These are phyloP conservation scores for Fusarium armeniacum DNA, from an alignment of 2,329 filamentous ascomycete species.

Conservation along the genomic window DNA sequence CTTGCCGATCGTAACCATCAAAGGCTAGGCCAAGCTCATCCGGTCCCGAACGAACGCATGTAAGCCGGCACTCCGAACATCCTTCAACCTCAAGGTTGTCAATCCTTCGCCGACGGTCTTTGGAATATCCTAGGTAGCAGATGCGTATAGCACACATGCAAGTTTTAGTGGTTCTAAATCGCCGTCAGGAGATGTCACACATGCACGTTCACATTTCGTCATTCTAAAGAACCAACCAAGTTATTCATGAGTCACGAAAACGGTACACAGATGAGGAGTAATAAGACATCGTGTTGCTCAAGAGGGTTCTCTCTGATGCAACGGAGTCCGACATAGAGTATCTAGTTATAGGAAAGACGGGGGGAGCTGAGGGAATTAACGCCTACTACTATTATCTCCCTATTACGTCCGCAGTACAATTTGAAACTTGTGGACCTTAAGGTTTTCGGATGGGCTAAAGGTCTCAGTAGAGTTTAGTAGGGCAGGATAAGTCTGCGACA, in stretches of 20 bases:
- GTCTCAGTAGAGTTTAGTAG: not conserved
- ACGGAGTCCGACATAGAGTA: not conserved
- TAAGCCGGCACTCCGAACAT: not conserved
- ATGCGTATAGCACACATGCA: not conserved
- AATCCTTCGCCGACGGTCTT: constrained; percentile 6
- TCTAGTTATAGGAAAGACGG: not conserved
- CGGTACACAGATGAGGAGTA: not conserved
- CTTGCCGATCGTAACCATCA: not conserved
- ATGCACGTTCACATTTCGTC: not conserved
- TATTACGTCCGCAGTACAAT: not conserved
- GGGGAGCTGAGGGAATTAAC: constrained; percentile 6
- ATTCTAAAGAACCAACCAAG: not conserved
- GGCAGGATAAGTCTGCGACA: not conserved
- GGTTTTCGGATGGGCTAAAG: not conserved
- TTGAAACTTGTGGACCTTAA: not conserved
- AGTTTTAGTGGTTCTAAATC: not conserved
- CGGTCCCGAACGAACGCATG: not conserved
- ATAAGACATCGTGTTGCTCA: not conserved
- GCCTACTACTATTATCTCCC: not conserved
- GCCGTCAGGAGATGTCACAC: not conserved
- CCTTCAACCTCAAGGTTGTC: constrained; percentile 1
- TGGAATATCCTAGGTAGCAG: not conserved
- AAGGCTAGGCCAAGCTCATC: not conserved
- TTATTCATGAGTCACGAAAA: not conserved
- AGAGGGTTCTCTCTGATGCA: not conserved